phyloP scores from a whole-genome alignment of 2,329 filamentous ascomycete genomes.

The Alternaria solani region DNA sequence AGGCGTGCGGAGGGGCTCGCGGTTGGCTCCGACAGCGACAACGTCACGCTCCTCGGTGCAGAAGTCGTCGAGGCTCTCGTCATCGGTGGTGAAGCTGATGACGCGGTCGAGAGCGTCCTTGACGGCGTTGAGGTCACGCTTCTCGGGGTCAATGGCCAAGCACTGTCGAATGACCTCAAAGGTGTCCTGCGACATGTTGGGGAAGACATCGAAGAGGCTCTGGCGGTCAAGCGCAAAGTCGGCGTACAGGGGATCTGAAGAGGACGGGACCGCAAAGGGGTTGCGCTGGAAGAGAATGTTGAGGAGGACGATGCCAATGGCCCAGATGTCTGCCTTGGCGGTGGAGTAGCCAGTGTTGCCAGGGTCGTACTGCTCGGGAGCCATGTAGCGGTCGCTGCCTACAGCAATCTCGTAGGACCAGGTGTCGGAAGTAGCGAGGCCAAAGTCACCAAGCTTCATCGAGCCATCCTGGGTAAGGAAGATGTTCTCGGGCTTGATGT shows the following conservation, averaged over 20 bases:
- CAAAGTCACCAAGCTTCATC: slow-evolving; percentile 98
- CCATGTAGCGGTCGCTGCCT: slow-evolving; percentile 98
- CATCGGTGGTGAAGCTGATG: slow-evolving; percentile 90
- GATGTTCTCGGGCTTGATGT: slow-evolving; percentile 99
- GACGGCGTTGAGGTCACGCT: slow-evolving; percentile 80
- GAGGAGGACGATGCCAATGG: slow-evolving; percentile 93
- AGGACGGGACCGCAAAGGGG: slow-evolving; percentile 88
- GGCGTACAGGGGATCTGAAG: slow-evolving; percentile 89
- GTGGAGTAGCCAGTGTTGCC: slow-evolving; percentile 88
- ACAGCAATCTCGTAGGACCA: slow-evolving; percentile 95
- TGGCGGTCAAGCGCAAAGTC: slow-evolving; percentile 95
- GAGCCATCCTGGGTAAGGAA: slow-evolving; percentile 85
- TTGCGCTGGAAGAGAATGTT: slow-evolving; percentile 98
- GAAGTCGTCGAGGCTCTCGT: slow-evolving; percentile 92
- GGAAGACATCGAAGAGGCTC: slow-evolving; percentile 96
- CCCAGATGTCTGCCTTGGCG: slow-evolving; percentile 94
- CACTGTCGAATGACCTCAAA: slow-evolving; percentile 92
- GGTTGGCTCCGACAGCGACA: slow-evolving; percentile 82
- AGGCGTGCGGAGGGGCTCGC: slow-evolving; percentile 93
- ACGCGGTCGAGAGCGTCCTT: slow-evolving; percentile 80
- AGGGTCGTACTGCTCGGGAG: slow-evolving; percentile 96
- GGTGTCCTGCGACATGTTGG: slow-evolving; percentile 97
- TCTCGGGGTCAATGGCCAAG: slow-evolving; percentile 88
- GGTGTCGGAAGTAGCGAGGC: slow-evolving; percentile 84
- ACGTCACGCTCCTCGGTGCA: slow-evolving; percentile 81